Evolutionary conservation across 345 rosid genomes (phyloP).

Genomic region (Populus simonii): DNA sequence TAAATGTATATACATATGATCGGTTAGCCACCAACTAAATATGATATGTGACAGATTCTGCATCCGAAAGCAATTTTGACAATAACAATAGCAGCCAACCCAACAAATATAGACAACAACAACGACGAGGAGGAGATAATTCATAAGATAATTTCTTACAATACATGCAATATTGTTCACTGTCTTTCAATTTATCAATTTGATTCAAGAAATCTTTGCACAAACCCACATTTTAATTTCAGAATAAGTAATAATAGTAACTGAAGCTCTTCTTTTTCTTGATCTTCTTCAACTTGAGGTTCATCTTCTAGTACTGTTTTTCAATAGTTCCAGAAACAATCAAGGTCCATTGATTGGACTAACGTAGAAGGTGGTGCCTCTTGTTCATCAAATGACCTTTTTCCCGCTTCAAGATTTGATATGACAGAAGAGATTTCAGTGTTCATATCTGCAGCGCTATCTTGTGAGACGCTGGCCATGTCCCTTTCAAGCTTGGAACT

Average conservation of each 20-base stretch:
- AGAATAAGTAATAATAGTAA: conserved; percentile 3
- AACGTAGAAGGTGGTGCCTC: conserved; percentile 53
- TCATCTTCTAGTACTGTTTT: background rate
- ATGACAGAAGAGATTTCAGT: conserved; percentile 52
- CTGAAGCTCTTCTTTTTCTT: background rate
- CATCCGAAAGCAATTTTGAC: conserved; percentile 14
- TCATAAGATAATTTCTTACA: conserved; percentile 16
- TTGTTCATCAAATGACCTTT: conserved; percentile 42
- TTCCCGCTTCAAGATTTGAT: conserved; percentile 46
- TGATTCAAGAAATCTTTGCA: conserved; percentile 33
- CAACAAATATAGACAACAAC: background rate
- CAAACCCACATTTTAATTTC: conserved; percentile 20
- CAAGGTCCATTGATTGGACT: conserved; percentile 43
- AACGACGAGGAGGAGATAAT: background rate
- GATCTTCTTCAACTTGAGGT: background rate
- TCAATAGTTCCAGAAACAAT: conserved; percentile 66
- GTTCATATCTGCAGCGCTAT: conserved; percentile 48
- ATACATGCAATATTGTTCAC: conserved; percentile 17
- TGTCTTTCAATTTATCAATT: conserved; percentile 15
- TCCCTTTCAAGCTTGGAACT: conserved; percentile 40
- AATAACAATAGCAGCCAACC: background rate
- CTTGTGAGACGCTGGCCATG: conserved; percentile 51
- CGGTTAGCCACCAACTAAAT: conserved; percentile 50
- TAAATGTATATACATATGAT: conserved; percentile 8
- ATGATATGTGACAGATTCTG: conserved; percentile 31